Percentiles rank a stretch among this genome's conserved stretches.
These are phyloP conservation scores for Takashimella koratensis DNA, from an alignment of 1,284 basidiomycete species.

Conservation along the genomic window DNA sequence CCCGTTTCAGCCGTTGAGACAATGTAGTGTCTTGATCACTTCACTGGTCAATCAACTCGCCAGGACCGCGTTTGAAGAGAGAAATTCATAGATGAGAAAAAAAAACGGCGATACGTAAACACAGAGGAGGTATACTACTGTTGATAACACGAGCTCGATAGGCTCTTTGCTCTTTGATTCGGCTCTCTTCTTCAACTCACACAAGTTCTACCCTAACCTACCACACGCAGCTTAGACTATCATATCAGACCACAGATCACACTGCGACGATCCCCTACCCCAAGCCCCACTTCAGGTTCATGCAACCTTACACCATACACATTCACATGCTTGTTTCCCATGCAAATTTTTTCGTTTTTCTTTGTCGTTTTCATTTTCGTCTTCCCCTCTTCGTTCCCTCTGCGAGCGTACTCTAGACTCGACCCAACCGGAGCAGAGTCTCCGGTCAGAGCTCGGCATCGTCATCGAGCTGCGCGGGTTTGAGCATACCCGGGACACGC, in stretches of 20 bases:
- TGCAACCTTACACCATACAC: too few relatives aligned
- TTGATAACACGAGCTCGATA: background rate
- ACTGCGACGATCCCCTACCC: too few relatives aligned
- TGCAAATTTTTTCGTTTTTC: background rate
- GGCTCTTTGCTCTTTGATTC: background rate
- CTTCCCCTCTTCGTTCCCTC: background rate
- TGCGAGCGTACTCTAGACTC: background rate
- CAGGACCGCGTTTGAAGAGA: too few relatives aligned
- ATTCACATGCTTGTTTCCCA: background rate
- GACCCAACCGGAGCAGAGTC: background rate
- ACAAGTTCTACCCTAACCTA: too few relatives aligned
- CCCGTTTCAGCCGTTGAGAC: too few relatives aligned
- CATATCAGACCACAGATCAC: too few relatives aligned
- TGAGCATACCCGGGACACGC: conserved; percentile 97
- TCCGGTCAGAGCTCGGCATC: conserved; percentile 56
- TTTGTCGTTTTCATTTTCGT: background rate
- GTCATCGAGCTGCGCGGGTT: conserved; percentile 83
- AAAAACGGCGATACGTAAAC: background rate
- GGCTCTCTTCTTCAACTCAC: background rate
- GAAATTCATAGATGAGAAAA: background rate
- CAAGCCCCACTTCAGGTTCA: too few relatives aligned
- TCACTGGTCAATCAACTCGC: too few relatives aligned
- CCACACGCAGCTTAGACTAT: too few relatives aligned
- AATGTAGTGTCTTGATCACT: too few relatives aligned
- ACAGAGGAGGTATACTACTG: background rate